Conservation (phyloP, 768 basidiomycete genomes). For the Kwoniella mangroviensis region DNA sequence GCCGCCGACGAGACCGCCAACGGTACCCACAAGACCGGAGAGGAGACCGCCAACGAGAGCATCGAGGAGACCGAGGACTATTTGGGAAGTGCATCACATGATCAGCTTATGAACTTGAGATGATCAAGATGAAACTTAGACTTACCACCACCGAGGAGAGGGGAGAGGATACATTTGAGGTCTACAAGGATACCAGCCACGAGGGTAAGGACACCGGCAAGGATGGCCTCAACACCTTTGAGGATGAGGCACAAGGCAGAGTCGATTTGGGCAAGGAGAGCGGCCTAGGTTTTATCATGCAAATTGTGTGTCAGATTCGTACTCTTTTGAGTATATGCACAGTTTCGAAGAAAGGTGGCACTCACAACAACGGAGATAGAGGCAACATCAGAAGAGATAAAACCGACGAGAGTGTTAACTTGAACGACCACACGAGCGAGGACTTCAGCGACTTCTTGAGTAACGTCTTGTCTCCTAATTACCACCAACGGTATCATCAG, state of each 20-base stretch:
- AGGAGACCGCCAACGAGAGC: conserved; percentile 22
- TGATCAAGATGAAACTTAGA: neutral
- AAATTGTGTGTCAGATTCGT: too few species aligned
- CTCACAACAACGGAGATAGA: conserved; percentile 18
- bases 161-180: conserved; percentile 15
- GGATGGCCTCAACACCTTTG: conserved; percentile 18
- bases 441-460: conserved; percentile 17
- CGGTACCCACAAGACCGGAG: conserved; percentile 8
- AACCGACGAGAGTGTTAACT: conserved; percentile 18
- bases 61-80: conserved; percentile 21
- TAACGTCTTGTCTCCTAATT: conserved; percentile 14
- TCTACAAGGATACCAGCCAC: conserved; percentile 15
- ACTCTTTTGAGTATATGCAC: too few species aligned
- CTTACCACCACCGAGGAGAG: conserved; percentile 20
- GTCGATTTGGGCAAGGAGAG: conserved; percentile 18
- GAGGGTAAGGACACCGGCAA: conserved; percentile 24
- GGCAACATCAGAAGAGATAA: conserved; percentile 9
- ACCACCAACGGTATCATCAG: neutral
- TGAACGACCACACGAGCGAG: conserved; percentile 15
- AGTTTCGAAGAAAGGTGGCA: neutral
- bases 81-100: neutral
- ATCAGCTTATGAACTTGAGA: neutral
- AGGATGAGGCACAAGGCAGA: conserved; percentile 11
- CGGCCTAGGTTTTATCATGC: neutral
- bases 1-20: conserved; percentile 16